phyloP scores from a whole-genome alignment of 2,329 filamentous ascomycete genomes.

The Trichoderma polysporum region DNA sequence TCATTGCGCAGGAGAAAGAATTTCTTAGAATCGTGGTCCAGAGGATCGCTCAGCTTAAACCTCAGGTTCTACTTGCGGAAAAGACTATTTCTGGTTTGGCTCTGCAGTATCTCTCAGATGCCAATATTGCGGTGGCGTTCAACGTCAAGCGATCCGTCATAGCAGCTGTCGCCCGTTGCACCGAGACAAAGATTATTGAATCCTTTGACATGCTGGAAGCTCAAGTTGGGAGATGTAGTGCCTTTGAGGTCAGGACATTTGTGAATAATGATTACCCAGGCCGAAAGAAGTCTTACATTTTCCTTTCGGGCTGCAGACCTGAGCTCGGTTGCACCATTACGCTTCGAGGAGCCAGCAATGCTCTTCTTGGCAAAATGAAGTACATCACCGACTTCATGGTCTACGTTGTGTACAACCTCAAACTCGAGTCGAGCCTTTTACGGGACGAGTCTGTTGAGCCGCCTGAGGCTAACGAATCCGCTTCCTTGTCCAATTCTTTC shows the following conservation, averaged over 20 bases:
- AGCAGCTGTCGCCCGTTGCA: slow-evolving; percentile 89
- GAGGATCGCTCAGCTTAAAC: slow-evolving; percentile 80
- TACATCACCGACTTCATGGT: slow-evolving; percentile 97
- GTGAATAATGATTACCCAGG: slow-evolving; percentile 73
- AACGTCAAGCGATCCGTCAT: slow-evolving; percentile 97
- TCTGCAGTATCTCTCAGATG: slow-evolving; percentile 81
- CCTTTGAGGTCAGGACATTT: slow-evolving; percentile 95
- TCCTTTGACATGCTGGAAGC: slow-evolving; percentile 83
- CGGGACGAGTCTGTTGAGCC: slow-evolving; percentile 88
- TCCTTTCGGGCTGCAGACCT: slow-evolving; percentile 83
- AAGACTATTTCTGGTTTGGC: slow-evolving; percentile 91
- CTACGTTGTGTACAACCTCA: slow-evolving; percentile 97
- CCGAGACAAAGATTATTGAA: slow-evolving; percentile 87
- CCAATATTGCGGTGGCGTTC: slow-evolving; percentile 88
- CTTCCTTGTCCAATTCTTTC: slow-evolving; percentile 41
- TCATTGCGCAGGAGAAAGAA: slow-evolving; percentile 94
- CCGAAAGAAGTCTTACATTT: slow-evolving; percentile 92
- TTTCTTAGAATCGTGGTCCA: slow-evolving; percentile 90
- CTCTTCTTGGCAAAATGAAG: slow-evolving; percentile 76
- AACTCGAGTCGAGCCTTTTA: slow-evolving; percentile 91
- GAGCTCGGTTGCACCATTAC: slow-evolving; percentile 94
- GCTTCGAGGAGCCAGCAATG: slow-evolving; percentile 74
- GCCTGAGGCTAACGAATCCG: slow-evolving; percentile 57
- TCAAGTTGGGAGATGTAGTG: slow-evolving; percentile 75
- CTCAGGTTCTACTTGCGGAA: slow-evolving; percentile 86